Conservation (phyloP, 768 basidiomycete genomes). For the Cystobasidium onofrii region DNA sequence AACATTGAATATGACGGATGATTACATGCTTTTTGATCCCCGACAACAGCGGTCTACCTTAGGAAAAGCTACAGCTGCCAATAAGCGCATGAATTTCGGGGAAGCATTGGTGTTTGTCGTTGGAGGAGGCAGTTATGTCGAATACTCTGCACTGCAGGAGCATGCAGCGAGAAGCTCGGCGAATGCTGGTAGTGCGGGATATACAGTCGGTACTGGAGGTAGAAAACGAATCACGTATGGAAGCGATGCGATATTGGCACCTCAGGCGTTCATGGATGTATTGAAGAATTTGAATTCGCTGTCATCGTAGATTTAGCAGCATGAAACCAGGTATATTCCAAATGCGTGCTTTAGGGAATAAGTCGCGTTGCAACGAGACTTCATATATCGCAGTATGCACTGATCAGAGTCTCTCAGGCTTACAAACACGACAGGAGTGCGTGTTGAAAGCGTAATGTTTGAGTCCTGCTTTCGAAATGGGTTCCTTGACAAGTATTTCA, state of each 20-base stretch:
- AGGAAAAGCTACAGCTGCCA: slow-evolving; percentile 55
- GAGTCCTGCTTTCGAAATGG: no score
- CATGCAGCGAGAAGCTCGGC: slow-evolving; percentile 63
- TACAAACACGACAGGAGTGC: no score
- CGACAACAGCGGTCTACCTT: slow-evolving; percentile 60
- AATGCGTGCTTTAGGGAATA: no score
- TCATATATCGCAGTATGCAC: no score
- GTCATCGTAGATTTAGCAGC: neutral
- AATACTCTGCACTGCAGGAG: slow-evolving; percentile 91
- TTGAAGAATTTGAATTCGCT: slow-evolving; percentile 50
- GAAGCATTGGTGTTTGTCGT: slow-evolving; percentile 91
- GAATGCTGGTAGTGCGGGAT: slow-evolving; percentile 15
- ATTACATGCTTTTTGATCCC: slow-evolving; percentile 89
- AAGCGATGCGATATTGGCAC: slow-evolving; percentile 88
- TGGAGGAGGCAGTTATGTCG: slow-evolving; percentile 93
- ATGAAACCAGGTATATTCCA: no score
- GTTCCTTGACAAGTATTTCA: no score
- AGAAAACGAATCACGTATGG: slow-evolving; percentile 87
- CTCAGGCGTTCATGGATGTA: slow-evolving; percentile 68
- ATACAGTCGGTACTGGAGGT: slow-evolving; percentile 34
- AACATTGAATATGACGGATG: slow-evolving; percentile 91
- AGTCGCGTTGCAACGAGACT: no score
- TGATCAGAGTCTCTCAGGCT: no score
- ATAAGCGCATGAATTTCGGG: slow-evolving; percentile 53
- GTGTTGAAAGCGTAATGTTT: no score